phyloP scores from a whole-genome alignment of 768 basidiomycete species.

The Pisolithus orientalis region DNA sequence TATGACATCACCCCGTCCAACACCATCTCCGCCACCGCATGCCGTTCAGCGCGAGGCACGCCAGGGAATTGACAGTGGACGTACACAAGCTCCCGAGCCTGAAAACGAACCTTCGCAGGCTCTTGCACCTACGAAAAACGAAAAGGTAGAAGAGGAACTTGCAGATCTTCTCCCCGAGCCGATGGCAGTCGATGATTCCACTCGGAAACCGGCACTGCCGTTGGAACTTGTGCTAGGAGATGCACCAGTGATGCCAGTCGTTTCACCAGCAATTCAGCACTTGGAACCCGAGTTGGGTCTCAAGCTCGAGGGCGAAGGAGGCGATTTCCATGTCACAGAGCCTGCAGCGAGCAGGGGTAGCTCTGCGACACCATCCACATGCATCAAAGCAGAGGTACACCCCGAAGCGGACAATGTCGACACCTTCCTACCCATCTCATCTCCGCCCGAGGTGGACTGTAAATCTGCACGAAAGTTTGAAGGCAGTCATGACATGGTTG shows the following conservation, averaged over 20 bases:
- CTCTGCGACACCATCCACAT: not conserved
- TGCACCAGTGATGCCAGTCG: not conserved
- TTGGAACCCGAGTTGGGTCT: conserved; percentile 2
- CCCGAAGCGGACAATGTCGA: not conserved
- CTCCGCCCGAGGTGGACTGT: conserved; percentile 4
- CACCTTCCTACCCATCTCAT: conserved; percentile 3
- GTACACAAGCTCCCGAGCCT: too few relatives aligned
- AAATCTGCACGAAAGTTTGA: conserved; percentile 2
- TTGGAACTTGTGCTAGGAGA: not conserved
- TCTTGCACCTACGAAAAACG: not conserved
- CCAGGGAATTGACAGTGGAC: too few relatives aligned
- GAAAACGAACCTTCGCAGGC: not conserved
- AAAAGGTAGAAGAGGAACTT: not conserved
- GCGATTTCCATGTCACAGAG: conserved; percentile 9
- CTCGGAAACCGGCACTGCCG: not conserved
- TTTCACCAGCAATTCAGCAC: not conserved
- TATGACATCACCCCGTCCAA: not conserved
- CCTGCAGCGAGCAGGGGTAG: not conserved
- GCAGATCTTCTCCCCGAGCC: not conserved
- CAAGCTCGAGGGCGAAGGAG: conserved; percentile 2
- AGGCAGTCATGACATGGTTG: conserved; percentile 2
- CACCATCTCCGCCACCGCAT: not conserved
- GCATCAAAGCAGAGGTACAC: not conserved
- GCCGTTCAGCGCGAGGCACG: not conserved
- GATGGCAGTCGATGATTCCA: not conserved